These are phyloP conservation scores for Leptoxyphium fumago DNA, from an alignment of 2,329 filamentous ascomycete genomes.

Conservation along the genomic window DNA sequence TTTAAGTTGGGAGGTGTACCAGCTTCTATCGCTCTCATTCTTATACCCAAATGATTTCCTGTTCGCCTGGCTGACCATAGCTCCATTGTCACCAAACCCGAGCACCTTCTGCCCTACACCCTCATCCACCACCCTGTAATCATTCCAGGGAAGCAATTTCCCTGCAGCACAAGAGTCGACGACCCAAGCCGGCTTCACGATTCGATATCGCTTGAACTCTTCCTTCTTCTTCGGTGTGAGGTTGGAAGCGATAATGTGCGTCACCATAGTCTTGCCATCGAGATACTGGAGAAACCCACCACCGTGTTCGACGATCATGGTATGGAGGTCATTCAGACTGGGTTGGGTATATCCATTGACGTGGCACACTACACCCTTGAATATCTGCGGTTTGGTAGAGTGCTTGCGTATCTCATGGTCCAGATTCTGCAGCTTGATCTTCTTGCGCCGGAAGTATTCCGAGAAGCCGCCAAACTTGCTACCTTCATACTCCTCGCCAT, in stretches of 20 bases:
- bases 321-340: constrained; percentile 75
- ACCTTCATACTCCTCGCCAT: constrained; percentile 77
- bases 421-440: constrained; percentile 90
- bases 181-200: constrained; percentile 91
- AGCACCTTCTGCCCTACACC: constrained; percentile 70
- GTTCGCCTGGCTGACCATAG: constrained; percentile 51
- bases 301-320: constrained; percentile 79
- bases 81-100: constrained; percentile 41
- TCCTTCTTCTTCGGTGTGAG: constrained; percentile 85
- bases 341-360: constrained; percentile 96
- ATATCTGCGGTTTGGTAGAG: constrained; percentile 62
- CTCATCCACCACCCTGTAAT: constrained; percentile 74
- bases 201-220: constrained; percentile 74
- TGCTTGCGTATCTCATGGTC: constrained; percentile 66
- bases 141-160: constrained; percentile 69
- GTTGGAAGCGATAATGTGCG: constrained; percentile 84
- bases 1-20: constrained; percentile 59
- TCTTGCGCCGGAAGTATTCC: constrained; percentile 91
- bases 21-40: constrained; percentile 69
- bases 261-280: constrained; percentile 85
- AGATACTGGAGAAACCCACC: constrained; percentile 90
- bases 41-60: constrained; percentile 51
- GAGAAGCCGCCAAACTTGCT: constrained; percentile 79
- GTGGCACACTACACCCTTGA: constrained; percentile 79
- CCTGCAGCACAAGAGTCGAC: constrained; percentile 76